phyloP scores from a whole-genome alignment of 345 rosid genomes.

The Eucalyptus regnans region DNA sequence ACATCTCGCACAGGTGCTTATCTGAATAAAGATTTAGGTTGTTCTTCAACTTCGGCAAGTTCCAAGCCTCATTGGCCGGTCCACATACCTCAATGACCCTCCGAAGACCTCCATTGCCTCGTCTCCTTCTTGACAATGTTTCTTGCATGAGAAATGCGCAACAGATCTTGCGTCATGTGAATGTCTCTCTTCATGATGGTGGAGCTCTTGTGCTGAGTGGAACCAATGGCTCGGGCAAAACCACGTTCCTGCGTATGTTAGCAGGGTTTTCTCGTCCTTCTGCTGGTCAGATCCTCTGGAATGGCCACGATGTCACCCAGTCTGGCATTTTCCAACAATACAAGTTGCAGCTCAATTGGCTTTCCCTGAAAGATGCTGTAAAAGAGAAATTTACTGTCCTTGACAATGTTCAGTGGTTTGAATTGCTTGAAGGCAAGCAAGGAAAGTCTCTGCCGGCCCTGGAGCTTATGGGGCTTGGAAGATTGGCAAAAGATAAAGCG shows the following conservation, averaged over 20 bases:
- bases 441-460: slow-evolving; percentile 74
- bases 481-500: slow-evolving; percentile 65
- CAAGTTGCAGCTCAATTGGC: slow-evolving; percentile 91
- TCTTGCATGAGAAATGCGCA: slow-evolving; percentile 96
- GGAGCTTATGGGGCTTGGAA: slow-evolving; percentile 82
- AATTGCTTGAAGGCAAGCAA: slow-evolving; percentile 58
- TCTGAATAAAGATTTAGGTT: neutral
- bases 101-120: slow-evolving; percentile 48
- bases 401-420: slow-evolving; percentile 83
- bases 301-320: slow-evolving; percentile 64
- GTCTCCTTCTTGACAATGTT: slow-evolving; percentile 71
- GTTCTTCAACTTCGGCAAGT: neutral
- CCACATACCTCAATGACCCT: slow-evolving; percentile 25
- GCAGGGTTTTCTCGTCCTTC: slow-evolving; percentile 84
- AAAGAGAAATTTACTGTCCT: slow-evolving; percentile 58
- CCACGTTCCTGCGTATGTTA: slow-evolving; percentile 71
- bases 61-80: neutral
- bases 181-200: slow-evolving; percentile 67
- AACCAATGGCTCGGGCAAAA: slow-evolving; percentile 73
- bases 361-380: slow-evolving; percentile 72
- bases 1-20: neutral
- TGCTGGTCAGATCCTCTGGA: slow-evolving; percentile 87
- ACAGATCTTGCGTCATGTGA: slow-evolving; percentile 66
- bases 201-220: slow-evolving; percentile 78
- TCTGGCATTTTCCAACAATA: slow-evolving; percentile 83